Base-by-base conservation (phyloP, 139 green algal species). In the Chlamydomonas schloesseri region DNA sequence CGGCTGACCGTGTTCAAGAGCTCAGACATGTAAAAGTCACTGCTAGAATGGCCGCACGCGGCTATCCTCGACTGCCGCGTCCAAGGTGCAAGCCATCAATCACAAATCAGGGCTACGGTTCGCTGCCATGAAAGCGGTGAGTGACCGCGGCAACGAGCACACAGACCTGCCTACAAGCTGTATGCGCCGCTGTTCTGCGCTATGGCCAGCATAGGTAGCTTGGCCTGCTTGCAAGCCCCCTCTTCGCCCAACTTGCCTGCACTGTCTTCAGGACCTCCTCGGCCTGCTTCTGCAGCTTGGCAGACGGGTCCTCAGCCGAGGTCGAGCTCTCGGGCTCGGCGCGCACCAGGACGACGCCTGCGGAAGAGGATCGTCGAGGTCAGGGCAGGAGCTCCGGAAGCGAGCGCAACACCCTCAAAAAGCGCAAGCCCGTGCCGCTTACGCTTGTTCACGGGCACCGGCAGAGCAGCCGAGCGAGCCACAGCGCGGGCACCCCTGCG, bases 231-330 rank as follows among this genome's bases (percentile, higher is more conserved):
- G 42, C 64, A 71, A 33, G 64, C n/a, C 29, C 64, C 64, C 62
- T 34, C n/a, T n/a, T n/a, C n/a, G 24, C 14, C 64, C 13, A 58
- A 17, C 37, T 57, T 15, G 74, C 64, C 78, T 73, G 64, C 9
- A 75, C 64, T 13, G 46, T 64, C 42, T 76, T 85, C 64, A 74
- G 47, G 8, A 53, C 50, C 28, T 86, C 68, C 24, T 58, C 29
- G 33, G 68, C 67, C 50, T 72, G 64, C 18, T 50, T 53, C 69
- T 86, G 80, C 23, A 86, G 47, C 80, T 86, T 86, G 29, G 71
- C 71, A 28, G 50, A 4, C 0, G 67, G n/a, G 18, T 84, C 80
- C 28, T 84, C 76, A 17, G 75, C 58, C 28, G 74, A 82, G 29
- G 62, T 64, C 15, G 65, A 24, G n/a, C 11, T 21, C 76, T 83